Evolutionary conservation across 1,139 yeast species (phyloP).

Genomic region (Pichia sp.): DNA sequence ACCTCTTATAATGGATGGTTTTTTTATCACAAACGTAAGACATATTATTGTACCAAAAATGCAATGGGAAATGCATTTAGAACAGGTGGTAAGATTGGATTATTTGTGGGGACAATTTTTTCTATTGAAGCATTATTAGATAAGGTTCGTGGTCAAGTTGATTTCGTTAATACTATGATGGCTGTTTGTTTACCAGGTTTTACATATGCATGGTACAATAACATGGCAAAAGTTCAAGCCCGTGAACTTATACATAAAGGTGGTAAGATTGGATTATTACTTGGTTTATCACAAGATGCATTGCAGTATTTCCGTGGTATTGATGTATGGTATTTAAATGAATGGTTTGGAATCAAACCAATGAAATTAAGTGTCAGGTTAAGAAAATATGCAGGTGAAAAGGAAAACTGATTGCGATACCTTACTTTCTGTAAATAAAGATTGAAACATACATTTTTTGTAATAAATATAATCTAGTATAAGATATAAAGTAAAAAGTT

Average conservation of each 20-base stretch:
- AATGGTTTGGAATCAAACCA: conserved; percentile 25
- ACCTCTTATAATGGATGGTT: conserved; percentile 82
- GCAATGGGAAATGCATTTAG: conserved; percentile 44
- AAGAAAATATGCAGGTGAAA: conserved; percentile 5
- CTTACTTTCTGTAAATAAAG: no score
- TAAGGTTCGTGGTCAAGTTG: conserved; percentile 46
- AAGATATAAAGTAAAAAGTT: no score
- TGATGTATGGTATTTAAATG: conserved; percentile 53
- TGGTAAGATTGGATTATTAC: conserved; percentile 46
- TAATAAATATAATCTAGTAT: no score
- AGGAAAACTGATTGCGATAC: no score
- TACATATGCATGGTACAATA: conserved; percentile 41
- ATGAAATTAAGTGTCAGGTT: conserved; percentile 22
- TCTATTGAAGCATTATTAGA: conserved; percentile 61
- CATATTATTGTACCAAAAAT: conserved; percentile 60
- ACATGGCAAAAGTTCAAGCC: conserved; percentile 44
- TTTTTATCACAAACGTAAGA: conserved; percentile 79
- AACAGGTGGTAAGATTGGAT: conserved; percentile 41
- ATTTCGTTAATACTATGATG: conserved; percentile 53
- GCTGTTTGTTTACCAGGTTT: conserved; percentile 51
- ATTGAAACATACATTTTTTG: no score
- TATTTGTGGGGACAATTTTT: conserved; percentile 47
- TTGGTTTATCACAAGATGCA: conserved; percentile 63
- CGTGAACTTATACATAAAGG: conserved; percentile 48
- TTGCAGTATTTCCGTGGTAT: conserved; percentile 56